phyloP scores from a whole-genome alignment of 768 basidiomycete genomes.

The Cystofilobasidium bisporidii region DNA sequence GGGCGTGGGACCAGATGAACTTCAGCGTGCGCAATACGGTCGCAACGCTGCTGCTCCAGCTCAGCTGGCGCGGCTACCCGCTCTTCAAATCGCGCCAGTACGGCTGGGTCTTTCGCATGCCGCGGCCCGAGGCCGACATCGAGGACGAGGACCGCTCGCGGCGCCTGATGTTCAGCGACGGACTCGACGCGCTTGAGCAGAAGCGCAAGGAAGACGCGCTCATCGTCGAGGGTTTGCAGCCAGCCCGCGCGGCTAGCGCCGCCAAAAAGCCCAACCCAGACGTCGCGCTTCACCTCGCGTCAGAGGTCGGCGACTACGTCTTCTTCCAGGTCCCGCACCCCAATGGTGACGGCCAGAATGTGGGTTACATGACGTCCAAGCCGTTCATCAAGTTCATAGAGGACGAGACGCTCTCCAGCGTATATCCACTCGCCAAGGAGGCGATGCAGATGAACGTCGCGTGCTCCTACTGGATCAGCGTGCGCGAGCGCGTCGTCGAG shows the following conservation, averaged over 20 bases:
- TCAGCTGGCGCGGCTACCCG: constrained; percentile 81
- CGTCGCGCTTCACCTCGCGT: constrained; percentile 53
- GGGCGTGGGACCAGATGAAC: constrained; percentile 64
- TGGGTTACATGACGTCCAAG: constrained; percentile 85
- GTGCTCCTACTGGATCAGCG: constrained; percentile 96
- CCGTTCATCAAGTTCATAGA: constrained; percentile 79
- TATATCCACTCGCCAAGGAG: constrained; percentile 59
- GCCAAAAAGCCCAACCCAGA: constrained; percentile 44
- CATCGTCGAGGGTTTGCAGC: constrained; percentile 2
- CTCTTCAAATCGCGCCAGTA: constrained; percentile 75
- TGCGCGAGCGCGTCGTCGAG: constrained; percentile 77
- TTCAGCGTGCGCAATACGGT: constrained; percentile 73
- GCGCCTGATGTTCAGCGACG: not conserved
- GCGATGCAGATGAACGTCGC: constrained; percentile 85
- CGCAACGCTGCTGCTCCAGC: constrained; percentile 70
- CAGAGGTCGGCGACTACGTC: constrained; percentile 46
- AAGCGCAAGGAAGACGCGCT: not conserved
- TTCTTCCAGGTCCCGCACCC: constrained; percentile 96
- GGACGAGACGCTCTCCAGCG: constrained; percentile 75
- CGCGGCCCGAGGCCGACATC: constrained; percentile 33
- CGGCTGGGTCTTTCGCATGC: constrained; percentile 84
- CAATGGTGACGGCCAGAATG: constrained; percentile 86
- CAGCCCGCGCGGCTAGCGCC: constrained; percentile 44
- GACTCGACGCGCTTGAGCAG: not conserved
- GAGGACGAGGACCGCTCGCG: constrained; percentile 4